A percentile compares a stretch with the other conserved stretches of the same genome.
phyloP scores from a whole-genome alignment of 2,329 filamentous ascomycete species.

The Stagonosporopsis chrysanthemi region DNA sequence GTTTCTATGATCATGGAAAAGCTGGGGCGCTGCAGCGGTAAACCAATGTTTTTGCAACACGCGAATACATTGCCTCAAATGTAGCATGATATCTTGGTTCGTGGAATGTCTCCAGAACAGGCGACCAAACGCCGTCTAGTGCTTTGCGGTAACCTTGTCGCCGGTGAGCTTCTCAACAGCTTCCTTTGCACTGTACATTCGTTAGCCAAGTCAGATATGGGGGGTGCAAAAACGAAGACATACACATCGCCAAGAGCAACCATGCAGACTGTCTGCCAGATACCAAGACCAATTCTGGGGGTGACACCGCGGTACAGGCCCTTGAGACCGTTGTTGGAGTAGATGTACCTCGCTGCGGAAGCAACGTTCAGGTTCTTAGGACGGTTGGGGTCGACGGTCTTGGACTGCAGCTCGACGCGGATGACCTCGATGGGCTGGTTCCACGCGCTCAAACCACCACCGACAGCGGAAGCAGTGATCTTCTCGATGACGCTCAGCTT shows the following conservation, averaged over 20 bases:
- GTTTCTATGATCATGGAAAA: constrained; percentile 13
- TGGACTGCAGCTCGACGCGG: constrained; percentile 99
- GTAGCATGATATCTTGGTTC: not conserved
- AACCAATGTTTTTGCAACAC: constrained; percentile 7
- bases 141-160: constrained; percentile 69
- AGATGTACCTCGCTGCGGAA: constrained; percentile 85
- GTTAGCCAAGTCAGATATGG: constrained; percentile 29
- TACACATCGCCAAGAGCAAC: constrained; percentile 98
- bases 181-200: constrained; percentile 65
- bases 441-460: constrained; percentile 96
- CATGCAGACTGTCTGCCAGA: constrained; percentile 99
- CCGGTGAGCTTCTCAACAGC: constrained; percentile 70
- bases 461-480: constrained; percentile 82
- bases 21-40: constrained; percentile 1
- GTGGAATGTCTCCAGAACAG: constrained; percentile 9
- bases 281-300: constrained; percentile 89
- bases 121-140: constrained; percentile 56
- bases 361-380: constrained; percentile 99
- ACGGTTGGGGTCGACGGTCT: constrained; percentile 95
- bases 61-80: constrained; percentile 2
- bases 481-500: constrained; percentile 85
- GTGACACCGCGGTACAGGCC: constrained; percentile 95
- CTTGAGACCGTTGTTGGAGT: constrained; percentile 83
- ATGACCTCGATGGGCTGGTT: constrained; percentile 99
- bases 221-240: constrained; percentile 53